These are phyloP conservation scores for Xylariales sp. DNA, from an alignment of 2,329 filamentous ascomycete species.

Conservation along the genomic window DNA sequence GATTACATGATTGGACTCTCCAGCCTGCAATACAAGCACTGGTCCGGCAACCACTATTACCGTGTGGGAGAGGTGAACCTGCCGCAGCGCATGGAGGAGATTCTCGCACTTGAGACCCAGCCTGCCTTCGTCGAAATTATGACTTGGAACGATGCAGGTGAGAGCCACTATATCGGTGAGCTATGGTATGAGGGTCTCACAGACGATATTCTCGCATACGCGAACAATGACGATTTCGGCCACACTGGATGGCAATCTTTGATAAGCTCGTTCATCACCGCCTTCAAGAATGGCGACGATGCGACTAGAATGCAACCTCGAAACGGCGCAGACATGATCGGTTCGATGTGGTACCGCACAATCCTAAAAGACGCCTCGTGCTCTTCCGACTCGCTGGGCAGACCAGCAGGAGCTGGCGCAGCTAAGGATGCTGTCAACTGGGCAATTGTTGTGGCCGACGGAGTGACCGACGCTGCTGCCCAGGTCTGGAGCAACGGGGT, in stretches of 20 bases:
- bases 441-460: slow-evolving; percentile 21
- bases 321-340: slow-evolving; percentile 17
- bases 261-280: slow-evolving; percentile 28
- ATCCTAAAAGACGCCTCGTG: slow-evolving; percentile 13
- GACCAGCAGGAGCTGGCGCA: slow-evolving; percentile 19
- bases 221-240: slow-evolving; percentile 20
- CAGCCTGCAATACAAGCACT: slow-evolving; percentile 28
- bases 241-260: slow-evolving; percentile 31
- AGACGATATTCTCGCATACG: slow-evolving; percentile 24
- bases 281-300: slow-evolving; percentile 25
- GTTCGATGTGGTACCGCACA: slow-evolving; percentile 29
- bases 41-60: slow-evolving; percentile 26
- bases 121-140: slow-evolving; percentile 30
- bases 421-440: slow-evolving; percentile 25
- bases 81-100: slow-evolving; percentile 30
- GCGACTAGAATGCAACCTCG: slow-evolving; percentile 18
- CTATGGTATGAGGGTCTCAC: slow-evolving; percentile 26
- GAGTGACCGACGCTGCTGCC: slow-evolving; percentile 12
- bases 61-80: slow-evolving; percentile 29
- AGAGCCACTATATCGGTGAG: slow-evolving; percentile 31
- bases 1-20: slow-evolving; percentile 31
- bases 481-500: slow-evolving; percentile 21
- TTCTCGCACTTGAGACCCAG: slow-evolving; percentile 21
- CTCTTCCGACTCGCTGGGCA: slow-evolving; percentile 9
- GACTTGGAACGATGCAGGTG: slow-evolving; percentile 21